Conservation (phyloP, 2,329 filamentous ascomycete species). For the Scedosporium boydii region DNA sequence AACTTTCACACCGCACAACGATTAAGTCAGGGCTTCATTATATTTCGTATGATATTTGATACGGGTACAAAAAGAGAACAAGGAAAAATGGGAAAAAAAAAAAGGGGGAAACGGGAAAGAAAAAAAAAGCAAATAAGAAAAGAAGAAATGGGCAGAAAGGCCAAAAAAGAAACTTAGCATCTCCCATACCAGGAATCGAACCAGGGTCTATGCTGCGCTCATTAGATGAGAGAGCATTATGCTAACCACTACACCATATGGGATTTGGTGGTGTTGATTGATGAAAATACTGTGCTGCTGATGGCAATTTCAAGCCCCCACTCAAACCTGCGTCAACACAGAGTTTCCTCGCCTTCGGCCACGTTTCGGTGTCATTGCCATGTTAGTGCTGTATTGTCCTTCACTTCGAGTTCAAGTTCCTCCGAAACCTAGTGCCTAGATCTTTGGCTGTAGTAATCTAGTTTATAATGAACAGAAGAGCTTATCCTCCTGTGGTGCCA, state of each 20-base stretch:
- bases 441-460: slow-evolving; percentile 33
- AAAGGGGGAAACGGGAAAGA: neutral
- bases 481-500: slow-evolving; percentile 53
- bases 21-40: neutral
- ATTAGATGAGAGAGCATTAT: too few species aligned
- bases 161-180: neutral
- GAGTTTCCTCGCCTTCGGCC: slow-evolving; percentile 44
- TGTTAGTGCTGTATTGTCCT: slow-evolving; percentile 33
- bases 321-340: slow-evolving; percentile 31
- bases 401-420: neutral
- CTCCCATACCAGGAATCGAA: too few species aligned
- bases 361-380: slow-evolving; percentile 46
- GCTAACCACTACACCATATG: too few species aligned
- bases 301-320: slow-evolving; percentile 15
- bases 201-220: too few species aligned
- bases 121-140: neutral
- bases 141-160: neutral
- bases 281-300: neutral
- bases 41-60: neutral
- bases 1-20: too few species aligned
- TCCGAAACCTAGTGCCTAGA: slow-evolving; percentile 51
- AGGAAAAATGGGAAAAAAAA: neutral
- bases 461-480: slow-evolving; percentile 55
- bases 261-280: neutral
- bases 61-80: neutral